Percentiles rank a stretch among this genome's conserved stretches.
These are phyloP conservation scores for Warburgia ugandensis DNA, from an alignment of 164 flowering plant genomes.

Conservation along the genomic window DNA sequence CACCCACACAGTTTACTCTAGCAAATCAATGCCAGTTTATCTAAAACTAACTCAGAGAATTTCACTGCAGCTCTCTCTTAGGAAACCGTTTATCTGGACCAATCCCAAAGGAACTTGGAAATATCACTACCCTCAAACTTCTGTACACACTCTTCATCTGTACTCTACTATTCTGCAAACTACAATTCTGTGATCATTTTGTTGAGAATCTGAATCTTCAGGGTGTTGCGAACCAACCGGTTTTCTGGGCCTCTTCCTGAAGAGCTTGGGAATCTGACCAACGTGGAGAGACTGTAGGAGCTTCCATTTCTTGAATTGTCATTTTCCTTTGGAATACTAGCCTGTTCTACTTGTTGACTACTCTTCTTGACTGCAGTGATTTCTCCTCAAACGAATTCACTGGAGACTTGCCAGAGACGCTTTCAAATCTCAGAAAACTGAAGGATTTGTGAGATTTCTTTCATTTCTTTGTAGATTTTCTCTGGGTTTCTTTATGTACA, in stretches of 20 bases:
- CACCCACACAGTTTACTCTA: neutral
- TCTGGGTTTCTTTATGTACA: no score
- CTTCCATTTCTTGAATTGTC: neutral
- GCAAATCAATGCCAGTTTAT: neutral
- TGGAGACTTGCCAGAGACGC: conserved; percentile 18
- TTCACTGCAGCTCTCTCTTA: conserved; percentile 43
- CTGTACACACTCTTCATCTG: conserved; percentile 21
- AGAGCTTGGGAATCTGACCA: conserved; percentile 27
- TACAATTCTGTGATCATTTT: neutral
- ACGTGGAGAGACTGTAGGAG: conserved; percentile 23
- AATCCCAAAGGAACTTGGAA: conserved; percentile 17
- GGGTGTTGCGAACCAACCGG: conserved; percentile 26
- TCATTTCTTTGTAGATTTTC: no score
- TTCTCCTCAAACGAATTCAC: conserved; percentile 20
- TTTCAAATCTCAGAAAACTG: conserved; percentile 14
- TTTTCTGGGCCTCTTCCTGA: conserved; percentile 29
- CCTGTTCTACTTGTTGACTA: no score
- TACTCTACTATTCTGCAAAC: neutral
- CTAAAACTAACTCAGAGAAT: neutral
- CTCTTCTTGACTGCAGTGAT: conserved; percentile 13
- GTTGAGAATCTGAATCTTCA: conserved; percentile 6
- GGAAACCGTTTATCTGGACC: conserved; percentile 26
- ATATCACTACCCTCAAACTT: conserved; percentile 36
- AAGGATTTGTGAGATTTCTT: conserved; percentile 13
- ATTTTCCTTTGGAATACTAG: neutral